Conservation (phyloP, 768 basidiomycete species). For the Hysterangium stoloniferum region DNA sequence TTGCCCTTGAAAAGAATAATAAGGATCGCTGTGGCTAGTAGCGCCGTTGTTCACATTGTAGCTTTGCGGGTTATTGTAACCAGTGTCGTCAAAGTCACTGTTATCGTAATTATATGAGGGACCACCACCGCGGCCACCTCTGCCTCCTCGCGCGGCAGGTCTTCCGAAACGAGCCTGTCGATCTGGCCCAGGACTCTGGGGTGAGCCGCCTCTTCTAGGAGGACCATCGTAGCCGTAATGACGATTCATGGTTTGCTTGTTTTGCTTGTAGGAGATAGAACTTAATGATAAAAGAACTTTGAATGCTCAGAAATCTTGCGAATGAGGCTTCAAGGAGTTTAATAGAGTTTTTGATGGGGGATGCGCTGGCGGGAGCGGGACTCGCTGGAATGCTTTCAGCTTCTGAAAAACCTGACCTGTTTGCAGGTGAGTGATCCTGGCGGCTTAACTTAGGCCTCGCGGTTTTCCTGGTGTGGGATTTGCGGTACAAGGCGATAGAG, state of each 20-base stretch:
- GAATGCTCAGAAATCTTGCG: conserved; percentile 2
- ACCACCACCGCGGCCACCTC: conserved; percentile 47
- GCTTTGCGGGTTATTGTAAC: conserved; percentile 45
- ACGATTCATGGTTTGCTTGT: conserved; percentile 59
- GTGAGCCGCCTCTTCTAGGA: conserved; percentile 59
- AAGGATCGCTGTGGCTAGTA: conserved; percentile 10
- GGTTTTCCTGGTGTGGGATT: neutral
- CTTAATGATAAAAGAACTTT: conserved; percentile 1
- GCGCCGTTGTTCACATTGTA: conserved; percentile 12
- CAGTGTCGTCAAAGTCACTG: conserved; percentile 44
- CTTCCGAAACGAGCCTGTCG: conserved; percentile 45
- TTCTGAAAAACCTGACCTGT: conserved; percentile 10
- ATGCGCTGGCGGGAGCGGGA: conserved; percentile 8
- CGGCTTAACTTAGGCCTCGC: conserved; percentile 10
- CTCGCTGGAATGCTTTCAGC: neutral
- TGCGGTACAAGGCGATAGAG: conserved; percentile 5
- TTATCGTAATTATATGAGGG: conserved; percentile 56
- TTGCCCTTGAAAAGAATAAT: conserved; percentile 10
- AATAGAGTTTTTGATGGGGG: conserved; percentile 3
- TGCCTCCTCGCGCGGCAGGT: conserved; percentile 46
- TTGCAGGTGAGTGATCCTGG: conserved; percentile 5
- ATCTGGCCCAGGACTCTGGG: conserved; percentile 63
- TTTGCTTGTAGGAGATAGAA: conserved; percentile 4
- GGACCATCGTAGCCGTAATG: conserved; percentile 64
- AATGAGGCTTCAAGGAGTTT: conserved; percentile 1